Conservation (phyloP, 2,329 filamentous ascomycete species). For the Aspergillus calidoustus region DNA sequence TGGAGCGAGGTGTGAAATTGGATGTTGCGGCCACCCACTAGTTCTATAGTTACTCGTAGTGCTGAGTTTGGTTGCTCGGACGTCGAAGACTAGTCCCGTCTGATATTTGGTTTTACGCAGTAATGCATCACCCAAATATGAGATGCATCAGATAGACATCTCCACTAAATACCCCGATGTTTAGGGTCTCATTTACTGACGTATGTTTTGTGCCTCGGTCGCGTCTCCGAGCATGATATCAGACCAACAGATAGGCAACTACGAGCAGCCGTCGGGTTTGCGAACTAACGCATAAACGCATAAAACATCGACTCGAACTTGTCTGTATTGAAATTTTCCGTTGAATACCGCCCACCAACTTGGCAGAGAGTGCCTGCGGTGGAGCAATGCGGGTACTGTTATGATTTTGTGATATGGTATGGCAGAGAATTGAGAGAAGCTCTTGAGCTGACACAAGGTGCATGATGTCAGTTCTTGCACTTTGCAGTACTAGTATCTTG, state of each 20-base stretch:
- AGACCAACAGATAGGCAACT: not conserved
- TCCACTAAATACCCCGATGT: not conserved
- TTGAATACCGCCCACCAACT: not conserved
- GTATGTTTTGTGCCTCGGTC: not conserved
- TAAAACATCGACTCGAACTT: not conserved
- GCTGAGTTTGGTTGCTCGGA: slow-evolving; percentile 4
- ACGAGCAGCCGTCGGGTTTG: not conserved
- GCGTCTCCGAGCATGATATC: not conserved
- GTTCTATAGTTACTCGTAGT: slow-evolving; percentile 1
- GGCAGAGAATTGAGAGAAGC: too few species aligned
- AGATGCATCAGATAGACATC: slow-evolving; percentile 4
- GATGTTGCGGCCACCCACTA: slow-evolving; percentile 9
- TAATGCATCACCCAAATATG: slow-evolving; percentile 3
- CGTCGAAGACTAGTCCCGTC: not conserved
- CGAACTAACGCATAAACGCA: not conserved
- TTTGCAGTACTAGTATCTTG: too few species aligned
- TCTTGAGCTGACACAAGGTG: too few species aligned
- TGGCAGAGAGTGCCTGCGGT: too few species aligned
- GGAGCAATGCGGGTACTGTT: not conserved
- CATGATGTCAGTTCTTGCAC: too few species aligned
- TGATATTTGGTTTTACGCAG: not conserved
- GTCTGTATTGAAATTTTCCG: not conserved
- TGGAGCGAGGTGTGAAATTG: slow-evolving; percentile 1
- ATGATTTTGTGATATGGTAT: not conserved
- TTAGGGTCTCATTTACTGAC: not conserved